Conservation (phyloP, 2,329 filamentous ascomycete genomes). For the Kalmusia sp. region DNA sequence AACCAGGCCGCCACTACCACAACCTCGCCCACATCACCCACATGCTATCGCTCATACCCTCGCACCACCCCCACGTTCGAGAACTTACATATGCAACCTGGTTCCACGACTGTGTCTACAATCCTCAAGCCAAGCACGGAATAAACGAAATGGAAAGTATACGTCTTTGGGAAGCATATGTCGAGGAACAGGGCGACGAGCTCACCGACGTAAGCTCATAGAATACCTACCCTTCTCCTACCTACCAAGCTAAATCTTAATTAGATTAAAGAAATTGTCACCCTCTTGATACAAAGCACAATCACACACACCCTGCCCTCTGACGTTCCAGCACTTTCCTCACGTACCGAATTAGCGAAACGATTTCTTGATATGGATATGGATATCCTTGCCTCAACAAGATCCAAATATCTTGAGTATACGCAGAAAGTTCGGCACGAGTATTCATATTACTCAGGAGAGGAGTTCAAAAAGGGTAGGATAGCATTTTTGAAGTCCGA, state of each 20-base stretch:
- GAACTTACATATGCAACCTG: background rate
- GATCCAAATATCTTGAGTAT: background rate
- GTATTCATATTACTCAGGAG: background rate
- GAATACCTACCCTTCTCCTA: too few species aligned
- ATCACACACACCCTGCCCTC: background rate
- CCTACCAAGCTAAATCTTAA: too few species aligned
- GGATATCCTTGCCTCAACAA: background rate
- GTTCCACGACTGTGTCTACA: background rate
- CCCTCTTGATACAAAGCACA: background rate
- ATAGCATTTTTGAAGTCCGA: background rate
- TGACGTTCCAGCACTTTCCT: background rate
- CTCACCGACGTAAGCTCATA: too few species aligned
- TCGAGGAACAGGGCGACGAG: too few species aligned
- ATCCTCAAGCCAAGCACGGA: background rate
- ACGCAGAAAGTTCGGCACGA: background rate
- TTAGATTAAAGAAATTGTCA: background rate
- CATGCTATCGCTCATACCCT: background rate
- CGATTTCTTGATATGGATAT: background rate
- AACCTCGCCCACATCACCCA: background rate
- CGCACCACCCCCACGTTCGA: background rate
- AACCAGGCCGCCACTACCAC: background rate
- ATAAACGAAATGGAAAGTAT: background rate
- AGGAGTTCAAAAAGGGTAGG: background rate
- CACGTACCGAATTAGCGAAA: background rate
- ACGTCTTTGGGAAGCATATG: background rate